Conservation (phyloP, 176 grass and related monocot species). For the Puya raimondii region DNA sequence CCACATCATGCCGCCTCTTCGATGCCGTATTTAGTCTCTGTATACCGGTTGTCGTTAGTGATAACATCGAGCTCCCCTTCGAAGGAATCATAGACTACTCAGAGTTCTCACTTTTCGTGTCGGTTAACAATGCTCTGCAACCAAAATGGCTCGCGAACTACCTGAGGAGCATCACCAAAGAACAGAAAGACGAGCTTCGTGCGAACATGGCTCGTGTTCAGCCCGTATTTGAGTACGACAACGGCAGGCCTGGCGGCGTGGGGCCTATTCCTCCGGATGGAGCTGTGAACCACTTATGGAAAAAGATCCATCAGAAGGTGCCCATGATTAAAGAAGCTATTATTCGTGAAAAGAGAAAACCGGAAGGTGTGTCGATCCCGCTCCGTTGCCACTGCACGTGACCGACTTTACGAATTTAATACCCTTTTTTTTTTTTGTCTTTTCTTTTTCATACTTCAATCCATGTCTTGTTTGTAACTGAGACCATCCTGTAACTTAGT, state of each 20-base stretch:
- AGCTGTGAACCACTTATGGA: conserved; percentile 75
- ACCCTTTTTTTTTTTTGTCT: background rate
- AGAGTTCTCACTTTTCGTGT: conserved; percentile 56
- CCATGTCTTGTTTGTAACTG: background rate
- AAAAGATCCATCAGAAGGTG: conserved; percentile 63
- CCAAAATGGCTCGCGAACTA: conserved; percentile 45
- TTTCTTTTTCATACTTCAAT: background rate
- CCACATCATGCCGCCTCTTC: conserved; percentile 75
- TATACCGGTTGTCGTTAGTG: conserved; percentile 76
- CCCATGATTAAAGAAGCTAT: conserved; percentile 47
- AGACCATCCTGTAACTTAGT: background rate
- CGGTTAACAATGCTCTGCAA: conserved; percentile 38
- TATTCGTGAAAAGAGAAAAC: conserved; percentile 44
- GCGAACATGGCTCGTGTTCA: conserved; percentile 49
- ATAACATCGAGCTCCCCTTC: conserved; percentile 74
- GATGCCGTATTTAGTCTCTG: conserved; percentile 77
- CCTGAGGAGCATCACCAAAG: conserved; percentile 44
- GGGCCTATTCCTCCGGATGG: conserved; percentile 20
- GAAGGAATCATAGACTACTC: conserved; percentile 83
- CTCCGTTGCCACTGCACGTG: conserved; percentile 80
- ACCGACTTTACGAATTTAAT: conserved; percentile 5
- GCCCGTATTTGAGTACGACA: conserved; percentile 56
- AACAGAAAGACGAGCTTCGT: conserved; percentile 50
- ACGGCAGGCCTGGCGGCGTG: conserved; percentile 20
- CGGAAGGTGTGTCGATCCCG: conserved; percentile 38